Base-by-base conservation (phyloP, 177 flowering plant species). In the Vitis hybrid region DNA sequence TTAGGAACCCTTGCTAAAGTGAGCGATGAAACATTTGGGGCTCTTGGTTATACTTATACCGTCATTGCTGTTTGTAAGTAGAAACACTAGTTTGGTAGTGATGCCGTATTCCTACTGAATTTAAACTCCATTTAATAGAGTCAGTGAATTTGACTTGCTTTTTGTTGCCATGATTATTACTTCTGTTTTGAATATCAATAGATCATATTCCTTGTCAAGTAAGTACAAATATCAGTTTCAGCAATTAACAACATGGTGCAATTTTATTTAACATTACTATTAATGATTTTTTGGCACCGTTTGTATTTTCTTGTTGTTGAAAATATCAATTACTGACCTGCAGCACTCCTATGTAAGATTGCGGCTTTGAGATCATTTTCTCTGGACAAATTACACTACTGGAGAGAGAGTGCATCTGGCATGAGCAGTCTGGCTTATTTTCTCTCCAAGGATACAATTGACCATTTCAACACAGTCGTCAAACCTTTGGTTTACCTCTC, bases 61-160 rank as follows among this genome's bases (percentile, higher is more conserved):
- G 80, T 93, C 18, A 93, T 93, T 78, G 93, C 86, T 65, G 89
- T 93, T 46, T 88, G 97, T 92, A 85, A 92, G 97, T 89, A 46
- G 12, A 17, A 41, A 41, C 46, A 5, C 46, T 1, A 41, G 46
- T 41, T 41, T 41, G 46, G 46, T 41, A 41, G 46, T 41, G 30
- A 41, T 41, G 46, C 48, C 27, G 66, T 64, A 15, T 41, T 20
- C 9, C 17, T 27, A 50, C 20, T 3, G 14, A 3, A 58, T 41
- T 2, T 53, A 41, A 41, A 41, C 46, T 41, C 46, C 46, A 41
- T 41, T 41, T 41, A 41, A 8, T 41, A 41, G 46, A 35, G 46
- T 41, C 9, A 8, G 9, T 5, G 46, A 41, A 41, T 41, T 41
- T 41, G 9, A 41, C 46, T 41, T 41, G 6, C 46, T 41, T 41